Evolutionary conservation across 1,284 basidiomycete species (phyloP).

Genomic region (Ganoderma multipileum): DNA sequence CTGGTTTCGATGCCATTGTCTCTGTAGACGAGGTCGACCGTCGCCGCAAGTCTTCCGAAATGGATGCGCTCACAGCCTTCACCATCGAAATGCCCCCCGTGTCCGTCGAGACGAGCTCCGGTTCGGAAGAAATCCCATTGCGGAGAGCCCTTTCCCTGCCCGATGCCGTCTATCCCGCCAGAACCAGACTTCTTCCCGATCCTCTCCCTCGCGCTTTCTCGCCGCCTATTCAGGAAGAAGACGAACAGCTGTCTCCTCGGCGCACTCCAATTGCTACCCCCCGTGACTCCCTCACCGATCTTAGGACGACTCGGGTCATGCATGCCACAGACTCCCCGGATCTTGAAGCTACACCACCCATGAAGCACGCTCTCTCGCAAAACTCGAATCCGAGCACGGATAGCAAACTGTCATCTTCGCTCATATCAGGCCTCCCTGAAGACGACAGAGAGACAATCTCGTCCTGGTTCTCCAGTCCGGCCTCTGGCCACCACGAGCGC

Average conservation of each 20-base stretch:
- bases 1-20: constrained; percentile 44
- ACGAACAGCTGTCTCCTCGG: constrained; percentile 52
- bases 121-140: constrained; percentile 20
- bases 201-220: constrained; percentile 10
- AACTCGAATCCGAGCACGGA: constrained; percentile 1
- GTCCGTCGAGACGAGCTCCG: neutral
- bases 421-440: constrained; percentile 1
- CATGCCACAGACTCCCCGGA: neutral
- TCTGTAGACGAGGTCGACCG: constrained; percentile 70
- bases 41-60: constrained; percentile 46
- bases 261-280: constrained; percentile 44
- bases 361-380: constrained; percentile 2
- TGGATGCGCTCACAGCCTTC: constrained; percentile 24
- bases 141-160: constrained; percentile 28
- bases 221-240: constrained; percentile 54
- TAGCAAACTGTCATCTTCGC: constrained; percentile 8
- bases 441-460: constrained; percentile 3
- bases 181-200: constrained; percentile 8
- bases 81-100: constrained; percentile 15
- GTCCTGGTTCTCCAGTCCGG: neutral
- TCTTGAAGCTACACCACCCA: neutral
- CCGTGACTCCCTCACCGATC: constrained; percentile 42
- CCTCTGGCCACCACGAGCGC: neutral
- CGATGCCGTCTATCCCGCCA: constrained; percentile 18
- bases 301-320: constrained; percentile 26